Base-by-base conservation (phyloP, 352 stramenopile species). In the Phytopythium chamaehyphon region DNA sequence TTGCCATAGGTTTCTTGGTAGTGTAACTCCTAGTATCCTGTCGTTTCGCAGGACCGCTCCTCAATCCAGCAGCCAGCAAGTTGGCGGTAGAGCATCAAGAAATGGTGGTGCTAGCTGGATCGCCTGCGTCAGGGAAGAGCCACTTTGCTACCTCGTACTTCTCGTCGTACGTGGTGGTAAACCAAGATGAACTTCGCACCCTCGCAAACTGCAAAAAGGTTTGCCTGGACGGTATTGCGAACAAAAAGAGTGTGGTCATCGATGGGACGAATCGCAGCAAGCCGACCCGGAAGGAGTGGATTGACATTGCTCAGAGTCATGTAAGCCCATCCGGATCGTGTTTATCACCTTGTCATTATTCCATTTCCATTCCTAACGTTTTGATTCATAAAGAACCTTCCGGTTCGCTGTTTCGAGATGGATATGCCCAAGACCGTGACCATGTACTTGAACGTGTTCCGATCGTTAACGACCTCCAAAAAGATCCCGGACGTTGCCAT, bases 401-500 rank as follows among this genome's bases (percentile, higher is more conserved):
- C 72, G 0, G 61, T 91, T 43, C 71, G 87, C 5, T 93, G 81
- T 51, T 83, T 95, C 28, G 69, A 83, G 45, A 81, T 96, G 71
- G 76, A 90, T 16, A 66, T 93, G 1, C 28, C 65, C 42, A 95
- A 95, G 54, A 62, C 71, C n/a, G 53, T 95, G 18, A 59, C 80
- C 19, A 89, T 94, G 69, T 84, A 96, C 39, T 49, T 96, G 26
- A 96, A 96, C 58, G 78, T 71, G 2, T 96, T 90, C 44, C 76
- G 86, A 15, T 87, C 72, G 46, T 62, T 95, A 24, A 90, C 66
- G 21, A 68, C 75, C 36, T 55, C 71, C 46, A 86, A 88, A 40
- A 88, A 85, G 55, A 83, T 96, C 33, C 86, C 86, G 0, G 80
- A 87, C 31, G 80, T 96, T 40, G 84, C 86, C 15, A 95, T 96